A percentile compares a stretch with the other conserved stretches of the same genome.
These are phyloP conservation scores for Babesia bigemina DNA, from an alignment of 169 alveolate species.

Conservation along the genomic window DNA sequence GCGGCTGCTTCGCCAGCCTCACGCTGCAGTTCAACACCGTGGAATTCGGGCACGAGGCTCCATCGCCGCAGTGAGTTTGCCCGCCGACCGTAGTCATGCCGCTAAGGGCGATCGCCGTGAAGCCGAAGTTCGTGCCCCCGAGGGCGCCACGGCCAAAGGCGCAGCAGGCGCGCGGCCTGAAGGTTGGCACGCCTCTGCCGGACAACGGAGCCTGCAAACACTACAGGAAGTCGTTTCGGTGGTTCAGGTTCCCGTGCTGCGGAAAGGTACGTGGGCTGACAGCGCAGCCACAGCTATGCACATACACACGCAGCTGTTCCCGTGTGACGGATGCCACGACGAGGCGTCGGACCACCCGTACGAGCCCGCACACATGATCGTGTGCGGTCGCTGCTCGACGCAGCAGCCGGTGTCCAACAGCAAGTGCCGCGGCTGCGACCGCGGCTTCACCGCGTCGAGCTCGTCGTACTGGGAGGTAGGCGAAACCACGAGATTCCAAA, in stretches of 20 bases:
- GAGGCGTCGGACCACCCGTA: constrained; percentile 79
- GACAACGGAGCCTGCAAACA: constrained; percentile 85
- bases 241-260: constrained; percentile 90
- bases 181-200: constrained; percentile 84
- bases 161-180: constrained; percentile 44
- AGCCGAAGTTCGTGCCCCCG: not conserved
- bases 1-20: constrained; percentile 61
- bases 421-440: constrained; percentile 64
- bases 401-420: constrained; percentile 78
- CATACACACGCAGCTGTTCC: constrained; percentile 69
- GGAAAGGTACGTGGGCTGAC: constrained; percentile 69
- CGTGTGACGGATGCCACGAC: constrained; percentile 88
- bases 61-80: constrained; percentile 25
- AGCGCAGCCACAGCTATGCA: not conserved
- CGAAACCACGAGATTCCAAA: not conserved
- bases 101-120: not conserved
- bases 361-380: constrained; percentile 83
- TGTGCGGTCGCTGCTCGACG: constrained; percentile 85
- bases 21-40: constrained; percentile 33
- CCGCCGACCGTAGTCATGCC: not conserved
- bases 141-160: constrained; percentile 8
- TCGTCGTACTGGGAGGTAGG: constrained; percentile 72
- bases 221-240: constrained; percentile 85
- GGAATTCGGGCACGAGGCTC: constrained; percentile 38
- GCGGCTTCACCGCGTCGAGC: constrained; percentile 60